A percentile compares a stretch with the other conserved stretches of the same genome.
Evolutionary conservation across 1,284 basidiomycete genomes (phyloP).

Genomic region (Ceratobasidium sp.): DNA sequence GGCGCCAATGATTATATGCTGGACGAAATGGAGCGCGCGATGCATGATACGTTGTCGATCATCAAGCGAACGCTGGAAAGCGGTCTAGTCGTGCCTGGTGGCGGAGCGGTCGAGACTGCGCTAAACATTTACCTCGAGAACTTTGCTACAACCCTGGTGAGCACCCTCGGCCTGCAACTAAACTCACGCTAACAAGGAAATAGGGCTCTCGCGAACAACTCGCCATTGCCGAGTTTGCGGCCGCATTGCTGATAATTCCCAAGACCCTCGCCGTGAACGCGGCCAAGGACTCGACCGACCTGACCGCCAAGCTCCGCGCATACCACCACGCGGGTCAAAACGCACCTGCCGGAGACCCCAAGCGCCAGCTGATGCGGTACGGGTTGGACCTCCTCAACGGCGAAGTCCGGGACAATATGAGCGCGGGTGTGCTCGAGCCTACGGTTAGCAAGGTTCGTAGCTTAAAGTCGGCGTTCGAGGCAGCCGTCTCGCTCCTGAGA

Average conservation of each 20-base stretch:
- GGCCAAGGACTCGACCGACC: slow-evolving; percentile 97
- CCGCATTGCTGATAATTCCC: slow-evolving; percentile 91
- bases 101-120: slow-evolving; percentile 97
- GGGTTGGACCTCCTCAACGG: slow-evolving; percentile 95
- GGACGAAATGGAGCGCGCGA: slow-evolving; percentile 98
- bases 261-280: slow-evolving; percentile 98
- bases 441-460: slow-evolving; percentile 97
- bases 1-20: slow-evolving; percentile 99
- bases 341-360: slow-evolving; percentile 89
- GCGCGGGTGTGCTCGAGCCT: slow-evolving; percentile 93
- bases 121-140: slow-evolving; percentile 98
- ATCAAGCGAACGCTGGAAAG: slow-evolving; percentile 98
- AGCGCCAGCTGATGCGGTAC: slow-evolving; percentile 92
- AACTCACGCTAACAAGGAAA: not conserved
- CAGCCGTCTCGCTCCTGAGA: slow-evolving; percentile 91
- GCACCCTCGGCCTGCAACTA: slow-evolving; percentile 45
- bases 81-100: slow-evolving; percentile 94
- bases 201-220: slow-evolving; percentile 98
- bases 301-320: slow-evolving; percentile 95
- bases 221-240: slow-evolving; percentile 97
- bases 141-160: slow-evolving; percentile 94
- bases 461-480: slow-evolving; percentile 96
- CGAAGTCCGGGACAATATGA: slow-evolving; percentile 92
- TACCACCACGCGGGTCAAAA: slow-evolving; percentile 98
- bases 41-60: slow-evolving; percentile 94